Conservation (phyloP, 306 rosid species). For the Quercus aquifolioides region DNA sequence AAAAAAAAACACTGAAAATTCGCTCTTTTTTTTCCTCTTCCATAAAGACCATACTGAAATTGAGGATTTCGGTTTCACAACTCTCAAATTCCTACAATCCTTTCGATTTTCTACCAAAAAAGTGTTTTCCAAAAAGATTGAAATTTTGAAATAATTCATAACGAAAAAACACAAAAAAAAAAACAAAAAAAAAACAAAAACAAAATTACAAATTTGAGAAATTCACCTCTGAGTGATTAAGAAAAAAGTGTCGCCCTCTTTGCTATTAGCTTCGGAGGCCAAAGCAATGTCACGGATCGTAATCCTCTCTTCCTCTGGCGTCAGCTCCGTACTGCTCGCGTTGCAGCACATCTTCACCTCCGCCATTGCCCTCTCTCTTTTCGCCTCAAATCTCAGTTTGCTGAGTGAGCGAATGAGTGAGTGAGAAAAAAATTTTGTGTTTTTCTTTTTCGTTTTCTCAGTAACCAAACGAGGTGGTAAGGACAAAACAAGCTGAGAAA, state of each 20-base stretch:
- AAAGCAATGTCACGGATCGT: constrained; percentile 88
- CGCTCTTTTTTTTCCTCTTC: neutral
- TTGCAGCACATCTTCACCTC: constrained; percentile 64
- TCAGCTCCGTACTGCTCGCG: constrained; percentile 47
- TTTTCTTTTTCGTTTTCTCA: neutral
- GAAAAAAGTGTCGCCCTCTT: constrained; percentile 84
- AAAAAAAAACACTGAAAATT: too few species aligned
- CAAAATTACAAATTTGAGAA: neutral
- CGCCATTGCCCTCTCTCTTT: constrained; percentile 34
- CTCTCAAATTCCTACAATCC: neutral
- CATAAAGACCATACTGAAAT: neutral
- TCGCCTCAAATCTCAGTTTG: neutral
- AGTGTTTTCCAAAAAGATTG: neutral
- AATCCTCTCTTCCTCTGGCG: constrained; percentile 88
- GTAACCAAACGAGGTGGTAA: constrained; percentile 7
- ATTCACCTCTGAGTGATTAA: constrained; percentile 78
- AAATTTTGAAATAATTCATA: neutral
- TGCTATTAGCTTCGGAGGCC: constrained; percentile 69
- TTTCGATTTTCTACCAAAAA: neutral
- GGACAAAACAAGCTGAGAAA: neutral
- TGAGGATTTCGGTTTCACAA: neutral
- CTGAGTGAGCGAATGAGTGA: neutral
- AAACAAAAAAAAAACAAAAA: neutral
- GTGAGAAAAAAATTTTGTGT: too few species aligned
- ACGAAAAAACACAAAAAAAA: neutral